phyloP scores from a whole-genome alignment of 2,329 filamentous ascomycete genomes.

The Paraphaeosphaeria sporulosa region DNA sequence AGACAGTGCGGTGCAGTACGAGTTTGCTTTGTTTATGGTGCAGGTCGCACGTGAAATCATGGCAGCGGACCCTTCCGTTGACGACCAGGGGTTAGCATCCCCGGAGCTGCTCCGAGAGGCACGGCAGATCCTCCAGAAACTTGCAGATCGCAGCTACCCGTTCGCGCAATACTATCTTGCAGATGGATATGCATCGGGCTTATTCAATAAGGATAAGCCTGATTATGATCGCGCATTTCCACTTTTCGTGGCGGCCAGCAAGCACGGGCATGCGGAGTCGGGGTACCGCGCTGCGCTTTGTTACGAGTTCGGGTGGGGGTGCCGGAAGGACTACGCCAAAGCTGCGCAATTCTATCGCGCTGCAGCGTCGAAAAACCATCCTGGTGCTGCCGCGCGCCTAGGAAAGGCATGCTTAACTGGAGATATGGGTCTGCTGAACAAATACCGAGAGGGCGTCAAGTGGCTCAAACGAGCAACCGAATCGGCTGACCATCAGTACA shows the following conservation, averaged over 20 bases:
- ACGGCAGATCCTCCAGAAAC: slow-evolving; percentile 83
- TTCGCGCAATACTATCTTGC: slow-evolving; percentile 98
- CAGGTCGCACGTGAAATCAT: slow-evolving; percentile 81
- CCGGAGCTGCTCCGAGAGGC: slow-evolving; percentile 82
- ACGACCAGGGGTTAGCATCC: slow-evolving; percentile 55
- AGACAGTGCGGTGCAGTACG: slow-evolving; percentile 88
- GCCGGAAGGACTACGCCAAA: slow-evolving; percentile 85
- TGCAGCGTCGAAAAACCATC: slow-evolving; percentile 91
- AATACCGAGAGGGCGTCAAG: slow-evolving; percentile 90
- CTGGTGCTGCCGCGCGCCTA: slow-evolving; percentile 90
- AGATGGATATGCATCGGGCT: slow-evolving; percentile 90
- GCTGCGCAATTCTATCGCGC: slow-evolving; percentile 92
- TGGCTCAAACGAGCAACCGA: slow-evolving; percentile 96
- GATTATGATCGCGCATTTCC: slow-evolving; percentile 93
- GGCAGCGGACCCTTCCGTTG: slow-evolving; percentile 34
- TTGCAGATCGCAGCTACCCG: slow-evolving; percentile 88
- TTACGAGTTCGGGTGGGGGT: slow-evolving; percentile 99
- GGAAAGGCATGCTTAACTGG: slow-evolving; percentile 89
- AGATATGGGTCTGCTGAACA: slow-evolving; percentile 82
- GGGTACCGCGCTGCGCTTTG: slow-evolving; percentile 92
- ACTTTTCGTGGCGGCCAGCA: slow-evolving; percentile 90
- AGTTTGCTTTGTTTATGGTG: slow-evolving; percentile 94
- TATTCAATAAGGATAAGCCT: slow-evolving; percentile 93
- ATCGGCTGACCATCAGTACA: slow-evolving; percentile 89
- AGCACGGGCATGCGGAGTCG: slow-evolving; percentile 96